A percentile compares a stretch with the other conserved stretches of the same genome.
These are phyloP conservation scores for Exsudoporus floridanus DNA, from an alignment of 1,284 basidiomycete species.

Conservation along the genomic window DNA sequence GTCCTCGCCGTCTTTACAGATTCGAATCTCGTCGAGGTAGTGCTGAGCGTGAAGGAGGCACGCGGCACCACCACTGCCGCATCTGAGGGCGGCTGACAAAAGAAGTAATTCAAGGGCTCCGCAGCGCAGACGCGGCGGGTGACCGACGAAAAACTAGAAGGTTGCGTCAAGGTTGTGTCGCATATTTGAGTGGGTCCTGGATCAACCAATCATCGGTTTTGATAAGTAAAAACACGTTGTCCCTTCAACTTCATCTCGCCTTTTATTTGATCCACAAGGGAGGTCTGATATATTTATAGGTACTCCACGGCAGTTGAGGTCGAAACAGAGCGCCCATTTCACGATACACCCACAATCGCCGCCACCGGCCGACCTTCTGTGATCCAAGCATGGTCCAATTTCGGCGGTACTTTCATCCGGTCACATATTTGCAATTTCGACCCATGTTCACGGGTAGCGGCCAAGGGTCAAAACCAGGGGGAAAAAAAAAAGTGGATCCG, in stretches of 20 bases:
- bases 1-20: constrained; percentile 3
- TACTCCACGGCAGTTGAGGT: neutral
- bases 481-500: neutral
- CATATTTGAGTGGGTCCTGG: neutral
- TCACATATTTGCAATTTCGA: neutral
- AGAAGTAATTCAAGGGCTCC: neutral
- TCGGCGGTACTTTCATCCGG: constrained; percentile 2
- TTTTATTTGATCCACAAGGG: neutral
- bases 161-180: neutral
- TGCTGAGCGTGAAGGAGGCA: neutral
- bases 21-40: neutral
- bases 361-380: neutral
- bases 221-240: neutral
- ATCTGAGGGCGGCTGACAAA: neutral
- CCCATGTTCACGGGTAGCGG: neutral
- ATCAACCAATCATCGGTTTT: neutral
- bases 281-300: neutral
- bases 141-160: neutral
- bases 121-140: neutral
- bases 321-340: neutral
- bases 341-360: neutral
- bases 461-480: neutral
- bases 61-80: neutral
- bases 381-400: neutral
- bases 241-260: neutral